Base-by-base conservation (phyloP, 768 basidiomycete species). In the Vararia minispora region DNA sequence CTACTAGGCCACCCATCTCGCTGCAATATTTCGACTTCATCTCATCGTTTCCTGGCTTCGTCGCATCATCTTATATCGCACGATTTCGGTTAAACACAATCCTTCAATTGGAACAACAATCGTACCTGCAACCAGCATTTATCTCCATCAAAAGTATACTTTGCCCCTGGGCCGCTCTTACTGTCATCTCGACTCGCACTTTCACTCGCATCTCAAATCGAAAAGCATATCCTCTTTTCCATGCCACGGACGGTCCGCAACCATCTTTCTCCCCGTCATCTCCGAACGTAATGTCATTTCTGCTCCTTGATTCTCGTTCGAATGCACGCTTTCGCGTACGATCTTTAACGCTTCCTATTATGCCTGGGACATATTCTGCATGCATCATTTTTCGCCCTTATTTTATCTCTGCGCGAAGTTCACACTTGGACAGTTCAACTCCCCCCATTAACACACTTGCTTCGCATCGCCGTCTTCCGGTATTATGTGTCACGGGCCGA, bases 1-100 rank as follows among this genome's bases (percentile, higher is more conserved):
- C 47, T 74, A 72, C 52, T 74, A 43, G 64, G 47, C 32, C 38
- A 29, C 30, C 47, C 42, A 45, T 45, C 33, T 33, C 27, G 20
- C 29, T 40, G 44, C 47, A 42, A 48, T 32, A 39, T 46, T 42
- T 48, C 41, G 11, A 18, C 10, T 12, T 16, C 28, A 42, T n/a
- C n/a, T n/a, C n/a, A n/a, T n/a, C n/a, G n/a, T n/a, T n/a, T n/a
- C n/a, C n/a, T n/a, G n/a, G n/a, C n/a, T n/a, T n/a, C n/a, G n/a
- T n/a, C n/a, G n/a, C n/a, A n/a, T n/a, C n/a, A n/a, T n/a, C n/a
- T n/a, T n/a, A n/a, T n/a, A n/a, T n/a, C n/a, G n/a, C n/a, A n/a
- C n/a, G n/a, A n/a, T n/a, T n/a, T n/a, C n/a, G n/a, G n/a, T n/a
- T n/a, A n/a, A n/a, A n/a, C n/a, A n/a, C n/a, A n/a, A n/a, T n/a